Base-by-base conservation (phyloP, 2,329 filamentous ascomycete genomes). In the Phaeosphaeria sp. region DNA sequence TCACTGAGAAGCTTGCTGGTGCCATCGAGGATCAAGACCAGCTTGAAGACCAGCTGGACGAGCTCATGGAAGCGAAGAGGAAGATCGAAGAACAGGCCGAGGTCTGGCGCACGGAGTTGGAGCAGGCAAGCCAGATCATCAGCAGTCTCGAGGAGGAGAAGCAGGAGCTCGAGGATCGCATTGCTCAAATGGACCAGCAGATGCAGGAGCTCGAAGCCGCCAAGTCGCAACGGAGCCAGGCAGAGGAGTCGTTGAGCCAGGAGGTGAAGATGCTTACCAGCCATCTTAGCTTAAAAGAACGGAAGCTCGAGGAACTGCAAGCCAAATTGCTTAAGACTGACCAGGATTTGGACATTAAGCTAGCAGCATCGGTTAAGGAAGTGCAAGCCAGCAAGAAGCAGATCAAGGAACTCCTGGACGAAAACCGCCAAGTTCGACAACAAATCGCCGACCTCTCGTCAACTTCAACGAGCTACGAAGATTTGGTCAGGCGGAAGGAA, bases 11-110 rank as follows among this genome's bases (percentile, higher is more conserved):
- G 79, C 85, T 99, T 25, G 87, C 92, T 39, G 94, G 91, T 41
- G 94, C 94, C 27, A 87, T 98, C 58, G 91, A 96, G 21, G 96
- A 99, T 68, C 94, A 98, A 74, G 94, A 98, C 73, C 89, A 89
- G 53, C 85, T 99, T 0, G 95, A 99, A 77, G 93, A 96, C 62
- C 93, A 99, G 74, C 83, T 99, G 1, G 95, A 99, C 73, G 89
- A 90, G 57, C 83, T 99, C 3, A 87, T 99, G 64, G 88, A 90
- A 49, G 92, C 93, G 10, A 97, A 97, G 78, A 96, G 93, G 78
- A 89, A 88, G 53, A 90, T 91, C 0, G 94, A 97, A 72, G 88
- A 92, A 21, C 90, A 97, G 63, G 88, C 94, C 5, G 90, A 95
- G 60, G 84, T 87, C 55, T 91, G 89, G 70, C 87, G 92, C 30